Conservation (phyloP, 2,329 filamentous ascomycete species). For the Diaporthe citrichinensis region DNA sequence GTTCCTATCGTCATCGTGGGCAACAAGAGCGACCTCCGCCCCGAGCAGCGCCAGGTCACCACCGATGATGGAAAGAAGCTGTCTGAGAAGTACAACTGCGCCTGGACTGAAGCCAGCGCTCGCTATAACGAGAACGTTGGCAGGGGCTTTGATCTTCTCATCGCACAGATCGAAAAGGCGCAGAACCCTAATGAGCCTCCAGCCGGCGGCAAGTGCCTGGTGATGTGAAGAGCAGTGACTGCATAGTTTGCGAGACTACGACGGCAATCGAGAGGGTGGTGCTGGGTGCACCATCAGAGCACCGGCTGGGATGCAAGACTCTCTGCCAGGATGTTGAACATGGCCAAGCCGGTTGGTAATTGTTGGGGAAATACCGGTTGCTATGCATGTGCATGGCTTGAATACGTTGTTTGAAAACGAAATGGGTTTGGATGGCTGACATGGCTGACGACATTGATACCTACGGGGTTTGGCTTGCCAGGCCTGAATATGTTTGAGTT, state of each 20-base stretch:
- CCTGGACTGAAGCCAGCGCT: conserved; percentile 94
- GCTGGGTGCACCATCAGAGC: not conserved
- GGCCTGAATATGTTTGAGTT: not conserved
- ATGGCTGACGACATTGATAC: conserved; percentile 5
- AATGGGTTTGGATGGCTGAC: not conserved
- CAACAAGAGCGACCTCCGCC: conserved; percentile 95
- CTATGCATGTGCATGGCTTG: conserved; percentile 10
- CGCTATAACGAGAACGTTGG: conserved; percentile 94
- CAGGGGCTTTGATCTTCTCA: conserved; percentile 94
- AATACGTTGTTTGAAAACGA: conserved; percentile 21
- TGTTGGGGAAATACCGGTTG: conserved; percentile 23
- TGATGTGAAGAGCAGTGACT: conserved; percentile 77
- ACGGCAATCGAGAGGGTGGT: not conserved
- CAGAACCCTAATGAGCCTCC: conserved; percentile 90
- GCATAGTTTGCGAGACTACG: not conserved
- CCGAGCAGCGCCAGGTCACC: conserved; percentile 92
- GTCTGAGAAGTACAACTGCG: conserved; percentile 89
- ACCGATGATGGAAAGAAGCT: conserved; percentile 88
- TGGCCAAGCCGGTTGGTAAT: conserved; percentile 23
- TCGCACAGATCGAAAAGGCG: conserved; percentile 93
- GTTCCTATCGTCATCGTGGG: conserved; percentile 95
- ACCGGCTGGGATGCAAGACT: not conserved
- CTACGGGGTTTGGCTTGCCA: not conserved
- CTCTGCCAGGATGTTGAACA: not conserved
- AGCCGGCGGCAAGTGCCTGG: conserved; percentile 81